Conservation (phyloP, 805 yeast species). For the Blastobotrys attinorum region DNA sequence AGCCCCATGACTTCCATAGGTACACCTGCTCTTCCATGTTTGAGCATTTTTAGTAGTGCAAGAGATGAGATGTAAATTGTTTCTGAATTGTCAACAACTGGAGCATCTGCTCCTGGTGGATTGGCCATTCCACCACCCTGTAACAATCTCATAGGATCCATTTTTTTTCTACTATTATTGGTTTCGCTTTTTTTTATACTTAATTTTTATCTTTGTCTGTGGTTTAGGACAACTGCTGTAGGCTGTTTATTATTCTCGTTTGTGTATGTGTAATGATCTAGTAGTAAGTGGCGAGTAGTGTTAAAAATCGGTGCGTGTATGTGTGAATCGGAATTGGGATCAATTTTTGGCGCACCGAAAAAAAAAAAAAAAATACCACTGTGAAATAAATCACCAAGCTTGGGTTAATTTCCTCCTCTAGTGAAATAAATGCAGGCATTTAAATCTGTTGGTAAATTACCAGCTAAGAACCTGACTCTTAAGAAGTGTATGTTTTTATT, state of each 20-base stretch:
- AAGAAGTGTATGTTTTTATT: neutral
- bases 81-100: conserved; percentile 89
- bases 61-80: conserved; percentile 93
- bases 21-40: conserved; percentile 78
- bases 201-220: no score
- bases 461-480: neutral
- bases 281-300: no score
- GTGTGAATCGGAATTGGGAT: no score
- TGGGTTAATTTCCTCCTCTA: neutral
- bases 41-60: conserved; percentile 92
- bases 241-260: no score
- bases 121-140: conserved; percentile 25
- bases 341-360: no score
- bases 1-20: conserved; percentile 94
- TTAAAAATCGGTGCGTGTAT: no score
- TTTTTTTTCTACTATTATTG: conserved; percentile 8
- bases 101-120: conserved; percentile 44
- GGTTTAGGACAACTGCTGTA: no score
- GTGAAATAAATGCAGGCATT: neutral
- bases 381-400: neutral
- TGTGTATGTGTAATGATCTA: no score
- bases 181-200: no score
- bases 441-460: neutral
- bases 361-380: no score
- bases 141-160: conserved; percentile 28